These are phyloP conservation scores for Hypoxylon sp. DNA, from an alignment of 2,329 filamentous ascomycete species.

Conservation along the genomic window DNA sequence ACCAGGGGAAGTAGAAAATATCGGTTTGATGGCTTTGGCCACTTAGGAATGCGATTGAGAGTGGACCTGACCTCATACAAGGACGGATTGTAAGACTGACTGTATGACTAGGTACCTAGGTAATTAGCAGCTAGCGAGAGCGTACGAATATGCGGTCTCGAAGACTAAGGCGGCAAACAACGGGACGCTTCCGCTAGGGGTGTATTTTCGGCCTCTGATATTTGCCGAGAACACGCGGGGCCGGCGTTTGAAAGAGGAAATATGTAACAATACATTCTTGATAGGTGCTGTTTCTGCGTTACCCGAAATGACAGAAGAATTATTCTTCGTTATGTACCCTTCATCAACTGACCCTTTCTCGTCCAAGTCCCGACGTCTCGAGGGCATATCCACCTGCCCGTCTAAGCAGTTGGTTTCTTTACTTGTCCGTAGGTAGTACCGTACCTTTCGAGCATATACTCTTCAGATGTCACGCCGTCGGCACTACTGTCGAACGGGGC, in stretches of 20 bases:
- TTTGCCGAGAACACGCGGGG: constrained; percentile 15
- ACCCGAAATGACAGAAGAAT: background rate
- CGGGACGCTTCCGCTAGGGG: background rate
- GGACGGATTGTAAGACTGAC: constrained; percentile 3
- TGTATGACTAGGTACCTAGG: background rate
- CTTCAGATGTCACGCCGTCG: constrained; percentile 48
- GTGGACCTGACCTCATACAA: constrained; percentile 1
- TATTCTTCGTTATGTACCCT: background rate
- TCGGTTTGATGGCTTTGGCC: background rate
- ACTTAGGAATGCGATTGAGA: constrained; percentile 1
- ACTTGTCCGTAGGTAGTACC: constrained; percentile 46
- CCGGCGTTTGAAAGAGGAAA: background rate
- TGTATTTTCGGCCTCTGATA: background rate
- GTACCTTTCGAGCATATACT: constrained; percentile 51
- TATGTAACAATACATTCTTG: constrained; percentile 16
- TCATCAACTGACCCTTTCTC: background rate
- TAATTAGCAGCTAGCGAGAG: constrained; percentile 1
- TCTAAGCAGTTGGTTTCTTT: constrained; percentile 12
- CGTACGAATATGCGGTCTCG: constrained; percentile 16
- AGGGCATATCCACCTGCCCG: background rate
- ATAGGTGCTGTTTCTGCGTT: background rate
- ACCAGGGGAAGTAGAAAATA: constrained; percentile 47
- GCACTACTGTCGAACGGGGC: constrained; percentile 49
- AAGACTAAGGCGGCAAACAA: constrained; percentile 4
- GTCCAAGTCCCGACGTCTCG: background rate